Percentiles rank a stretch among this genome's conserved stretches.
These are phyloP conservation scores for Trichoderma lentiforme DNA, from an alignment of 2,329 filamentous ascomycete species.

Conservation along the genomic window DNA sequence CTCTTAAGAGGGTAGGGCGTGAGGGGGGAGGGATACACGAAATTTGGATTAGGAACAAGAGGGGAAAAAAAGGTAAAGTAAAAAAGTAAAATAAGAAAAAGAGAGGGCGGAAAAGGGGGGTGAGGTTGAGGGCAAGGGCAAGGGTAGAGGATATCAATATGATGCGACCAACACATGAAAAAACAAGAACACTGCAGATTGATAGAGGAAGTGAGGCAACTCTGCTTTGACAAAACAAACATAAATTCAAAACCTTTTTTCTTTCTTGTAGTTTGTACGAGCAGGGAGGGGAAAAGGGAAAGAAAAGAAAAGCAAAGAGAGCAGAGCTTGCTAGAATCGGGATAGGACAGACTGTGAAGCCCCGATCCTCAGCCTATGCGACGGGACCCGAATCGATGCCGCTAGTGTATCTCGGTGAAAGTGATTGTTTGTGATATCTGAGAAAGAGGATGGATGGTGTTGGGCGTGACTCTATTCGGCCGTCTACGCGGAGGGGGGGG, in stretches of 20 bases:
- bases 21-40: background rate
- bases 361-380: background rate
- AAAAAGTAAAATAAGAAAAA: background rate
- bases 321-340: background rate
- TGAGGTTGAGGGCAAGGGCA: background rate
- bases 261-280: background rate
- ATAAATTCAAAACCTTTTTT: background rate
- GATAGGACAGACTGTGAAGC: background rate
- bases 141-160: background rate
- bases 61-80: background rate
- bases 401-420: background rate
- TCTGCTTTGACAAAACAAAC: background rate
- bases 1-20: background rate
- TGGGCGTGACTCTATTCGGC: background rate
- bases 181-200: background rate
- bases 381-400: background rate
- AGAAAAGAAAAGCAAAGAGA: background rate
- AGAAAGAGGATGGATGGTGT: background rate
- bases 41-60: background rate
- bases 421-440: slow-evolving; percentile 4
- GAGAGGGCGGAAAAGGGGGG: background rate
- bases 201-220: background rate
- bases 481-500: background rate
- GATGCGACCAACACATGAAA: background rate
- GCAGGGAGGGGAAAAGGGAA: no score